Base-by-base conservation (phyloP, 176 grass and related monocot genomes). In the Ampelocalamus luodianensis region DNA sequence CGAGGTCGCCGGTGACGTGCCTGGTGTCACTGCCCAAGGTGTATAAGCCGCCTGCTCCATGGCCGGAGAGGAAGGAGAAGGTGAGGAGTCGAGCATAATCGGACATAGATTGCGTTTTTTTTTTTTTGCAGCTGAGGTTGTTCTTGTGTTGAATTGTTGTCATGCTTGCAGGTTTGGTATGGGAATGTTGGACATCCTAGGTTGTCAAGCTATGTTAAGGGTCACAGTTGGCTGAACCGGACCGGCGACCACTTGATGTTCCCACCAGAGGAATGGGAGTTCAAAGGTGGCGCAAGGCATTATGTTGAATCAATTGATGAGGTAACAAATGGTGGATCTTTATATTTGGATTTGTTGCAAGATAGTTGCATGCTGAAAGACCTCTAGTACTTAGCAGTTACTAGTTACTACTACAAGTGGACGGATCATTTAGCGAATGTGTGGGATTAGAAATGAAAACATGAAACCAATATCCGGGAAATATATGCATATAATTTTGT, bases 11-110 rank as follows among this genome's bases (percentile, higher is more conserved):
- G 16, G 76, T 90, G 49, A 95, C 88, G 12, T 98, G 96, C 85
- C 68, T 98, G 12, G 88, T 98, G 27, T 89, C 93, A 16, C 78
- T 93, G 74, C 96, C 96, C 13, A 93, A 95, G 77, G 93, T 90
- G 43, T 95, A 98, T 77, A 95, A 83, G 80, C 74, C 80, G 26
- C 89, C 89, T 54, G 48, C 78, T 18, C 79, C 93, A 62, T 95
- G 96, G 96, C 93, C 89, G 10, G 91, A 88, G 85, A 92, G 93
- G 86, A 90, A 95, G 76, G 83, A 82, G 22, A 98, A 95, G 89
- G 96, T 93, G 9, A 77, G 29, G 46, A 48, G 10, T 56, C 37
- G 7, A 66, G 3, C 37, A 66, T 67, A 91, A 55, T 40, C 54
- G 8, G 50, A 77, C 29, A 65, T 37, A 32, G 63, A 76, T 45